Base-by-base conservation (phyloP, 768 basidiomycete species). In the Trametes cubensis region DNA sequence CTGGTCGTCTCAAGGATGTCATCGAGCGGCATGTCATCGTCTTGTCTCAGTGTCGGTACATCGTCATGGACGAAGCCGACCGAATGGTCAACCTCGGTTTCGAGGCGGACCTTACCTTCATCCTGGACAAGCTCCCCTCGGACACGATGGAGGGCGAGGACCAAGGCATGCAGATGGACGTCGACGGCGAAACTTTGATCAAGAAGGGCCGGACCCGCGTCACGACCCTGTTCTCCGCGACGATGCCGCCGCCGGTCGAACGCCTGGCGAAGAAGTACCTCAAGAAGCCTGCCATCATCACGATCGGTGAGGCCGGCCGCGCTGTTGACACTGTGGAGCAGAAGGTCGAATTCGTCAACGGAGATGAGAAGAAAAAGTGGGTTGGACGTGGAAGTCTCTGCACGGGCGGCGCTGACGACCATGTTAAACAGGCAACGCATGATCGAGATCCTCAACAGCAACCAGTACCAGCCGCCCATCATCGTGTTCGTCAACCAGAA, bases 51-150 rank as follows among this genome's bases (percentile, higher is more conserved):
- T 98, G 97, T 75, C 93, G 94, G 2, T 98, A 99, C 71, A 89
- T 99, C 61, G 96, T 99, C 67, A 97, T 99, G 97, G 97, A 99
- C 74, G 97, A 99, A 80, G 97, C 97, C 17, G 97, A 99, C 74
- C 86, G 97, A 54, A 98, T 99, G 97, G 95, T 99, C 63, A 88
- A 95, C 71, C 86, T 98, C 30, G 97, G 97, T 17, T 99, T 99
- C 73, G 97, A 99, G 75, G 85, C 83, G 17, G 95, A 97, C 73
- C 77, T 99, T 48, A 94, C 90, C 25, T 97, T 93, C 74, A 98
- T 99, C 69, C 78, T 99, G 63, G 96, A 98, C 76, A 85, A 93
- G 60, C 82, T 98, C 62, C 97, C 96, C 15, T 81, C 84, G 3
- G 92, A 92, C 60, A 85, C 91, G 50, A 87, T 97, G 84, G 86